These are phyloP conservation scores for Saccharomyces hybrid DNA, from an alignment of 1,139 yeast species.

Conservation along the genomic window DNA sequence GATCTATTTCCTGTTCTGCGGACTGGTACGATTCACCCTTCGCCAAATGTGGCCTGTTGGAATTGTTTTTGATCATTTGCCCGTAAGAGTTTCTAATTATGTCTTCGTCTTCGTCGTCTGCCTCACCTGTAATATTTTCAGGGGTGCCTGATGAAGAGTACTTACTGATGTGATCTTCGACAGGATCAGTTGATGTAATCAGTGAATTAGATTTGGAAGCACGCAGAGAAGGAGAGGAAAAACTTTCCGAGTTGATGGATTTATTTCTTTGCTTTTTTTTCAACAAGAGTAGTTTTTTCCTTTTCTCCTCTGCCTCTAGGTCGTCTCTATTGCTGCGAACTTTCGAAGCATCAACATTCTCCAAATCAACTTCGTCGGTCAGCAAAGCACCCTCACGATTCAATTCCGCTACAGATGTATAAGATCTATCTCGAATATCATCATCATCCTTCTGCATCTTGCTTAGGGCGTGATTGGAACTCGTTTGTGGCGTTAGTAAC, in stretches of 20 bases:
- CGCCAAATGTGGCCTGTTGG: slow-evolving; percentile 28
- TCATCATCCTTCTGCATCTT: slow-evolving; percentile 17
- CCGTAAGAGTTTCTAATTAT: slow-evolving; percentile 28
- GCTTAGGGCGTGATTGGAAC: slow-evolving; percentile 9
- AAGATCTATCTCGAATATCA: slow-evolving; percentile 15
- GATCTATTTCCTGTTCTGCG: slow-evolving; percentile 8
- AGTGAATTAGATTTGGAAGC: slow-evolving; percentile 19
- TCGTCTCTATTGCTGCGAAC: slow-evolving; percentile 9
- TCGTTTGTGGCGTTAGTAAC: slow-evolving; percentile 4
- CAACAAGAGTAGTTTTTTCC: slow-evolving; percentile 11
- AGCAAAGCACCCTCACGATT: slow-evolving; percentile 29
- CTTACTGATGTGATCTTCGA: slow-evolving; percentile 15
- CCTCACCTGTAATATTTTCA: slow-evolving; percentile 1
- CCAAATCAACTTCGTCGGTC: slow-evolving; percentile 28
- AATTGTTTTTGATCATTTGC: slow-evolving; percentile 20
- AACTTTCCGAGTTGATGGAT: slow-evolving; percentile 3
- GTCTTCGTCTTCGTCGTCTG: slow-evolving; percentile 4
- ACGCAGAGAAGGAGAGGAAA: slow-evolving; percentile 9
- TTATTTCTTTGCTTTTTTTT: slow-evolving; percentile 9
- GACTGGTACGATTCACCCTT: slow-evolving; percentile 30
- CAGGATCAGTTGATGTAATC: slow-evolving; percentile 25
- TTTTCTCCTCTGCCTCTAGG: slow-evolving; percentile 13
- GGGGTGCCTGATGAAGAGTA: slow-evolving; percentile 7
- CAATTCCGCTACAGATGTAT: slow-evolving; percentile 27
- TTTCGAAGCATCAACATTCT: slow-evolving; percentile 12